phyloP scores from a whole-genome alignment of 1,139 yeast genomes.

The Debaryomycetaceae sp. region DNA sequence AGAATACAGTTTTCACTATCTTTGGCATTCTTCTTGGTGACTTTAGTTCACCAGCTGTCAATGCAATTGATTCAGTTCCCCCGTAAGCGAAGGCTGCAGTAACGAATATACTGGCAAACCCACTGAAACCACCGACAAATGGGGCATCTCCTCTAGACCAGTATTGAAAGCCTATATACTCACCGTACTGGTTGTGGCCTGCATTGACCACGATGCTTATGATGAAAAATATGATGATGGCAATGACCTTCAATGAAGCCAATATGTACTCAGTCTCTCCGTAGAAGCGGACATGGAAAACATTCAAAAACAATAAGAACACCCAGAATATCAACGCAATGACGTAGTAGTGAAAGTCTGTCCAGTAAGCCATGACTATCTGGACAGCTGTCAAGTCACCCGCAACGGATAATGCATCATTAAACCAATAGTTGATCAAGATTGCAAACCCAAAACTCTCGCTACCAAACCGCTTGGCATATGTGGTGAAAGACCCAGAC shows the following conservation, averaged over 20 bases:
- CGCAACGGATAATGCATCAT: constrained; percentile 62
- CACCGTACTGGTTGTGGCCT: constrained; percentile 28
- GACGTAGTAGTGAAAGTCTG: constrained; percentile 54
- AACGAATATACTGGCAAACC: constrained; percentile 36
- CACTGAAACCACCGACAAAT: constrained; percentile 37
- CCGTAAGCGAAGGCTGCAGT: constrained; percentile 69
- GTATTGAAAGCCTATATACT: constrained; percentile 37
- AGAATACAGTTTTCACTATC: constrained; percentile 57
- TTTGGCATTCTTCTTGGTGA: constrained; percentile 61
- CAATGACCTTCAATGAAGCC: constrained; percentile 35
- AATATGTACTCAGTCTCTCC: constrained; percentile 43
- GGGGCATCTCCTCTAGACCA: constrained; percentile 43
- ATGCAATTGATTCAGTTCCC: constrained; percentile 62
- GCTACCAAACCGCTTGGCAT: constrained; percentile 58
- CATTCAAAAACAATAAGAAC: constrained; percentile 47
- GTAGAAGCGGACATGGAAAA: constrained; percentile 49
- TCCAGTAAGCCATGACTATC: constrained; percentile 60
- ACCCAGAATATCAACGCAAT: constrained; percentile 60
- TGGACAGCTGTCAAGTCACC: constrained; percentile 60
- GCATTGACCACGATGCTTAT: constrained; percentile 36
- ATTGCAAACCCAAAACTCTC: constrained; percentile 64
- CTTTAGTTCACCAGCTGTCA: constrained; percentile 64
- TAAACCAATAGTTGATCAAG: constrained; percentile 61
- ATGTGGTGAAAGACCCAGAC: constrained; percentile 60
- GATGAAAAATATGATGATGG: constrained; percentile 39